Evolutionary conservation across 345 rosid species (phyloP).

Genomic region (Eucalyptus sp.): DNA sequence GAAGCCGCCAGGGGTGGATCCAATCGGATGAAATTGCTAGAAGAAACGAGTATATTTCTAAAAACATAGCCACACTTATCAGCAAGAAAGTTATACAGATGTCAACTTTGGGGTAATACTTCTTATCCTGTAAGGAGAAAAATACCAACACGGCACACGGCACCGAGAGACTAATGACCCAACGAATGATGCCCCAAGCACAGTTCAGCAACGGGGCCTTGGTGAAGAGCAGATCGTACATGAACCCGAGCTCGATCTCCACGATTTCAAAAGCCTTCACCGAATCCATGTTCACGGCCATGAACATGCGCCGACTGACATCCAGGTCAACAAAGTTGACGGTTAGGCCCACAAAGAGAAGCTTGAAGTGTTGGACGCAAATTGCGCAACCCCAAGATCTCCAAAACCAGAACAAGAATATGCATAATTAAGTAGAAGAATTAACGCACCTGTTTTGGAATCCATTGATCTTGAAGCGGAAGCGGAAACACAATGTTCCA

Average conservation of each 20-base stretch:
- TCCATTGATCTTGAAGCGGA: too few species aligned
- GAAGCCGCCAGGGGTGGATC: neutral
- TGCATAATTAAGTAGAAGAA: too few species aligned
- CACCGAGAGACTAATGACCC: neutral
- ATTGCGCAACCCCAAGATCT: too few species aligned
- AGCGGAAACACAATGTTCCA: too few species aligned
- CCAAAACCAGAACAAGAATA: too few species aligned
- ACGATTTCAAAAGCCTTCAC: neutral
- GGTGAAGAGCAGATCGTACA: constrained; percentile 13
- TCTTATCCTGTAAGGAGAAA: neutral
- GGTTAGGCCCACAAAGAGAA: constrained; percentile 7
- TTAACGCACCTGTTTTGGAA: too few species aligned
- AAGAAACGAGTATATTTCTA: neutral
- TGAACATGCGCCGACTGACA: neutral
- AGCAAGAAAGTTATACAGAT: neutral
- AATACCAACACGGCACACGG: neutral
- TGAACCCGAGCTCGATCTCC: constrained; percentile 14
- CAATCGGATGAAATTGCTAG: neutral
- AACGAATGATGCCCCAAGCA: neutral
- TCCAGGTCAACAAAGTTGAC: constrained; percentile 3
- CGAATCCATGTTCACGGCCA: too few species aligned
- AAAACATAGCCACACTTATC: neutral
- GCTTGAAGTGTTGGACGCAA: too few species aligned
- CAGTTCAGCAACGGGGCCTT: neutral
- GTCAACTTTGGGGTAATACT: neutral